Evolutionary conservation across 306 rosid species (phyloP), one percentile per base, ranked within the genome.

Genomic region (Senna tora): DNA sequence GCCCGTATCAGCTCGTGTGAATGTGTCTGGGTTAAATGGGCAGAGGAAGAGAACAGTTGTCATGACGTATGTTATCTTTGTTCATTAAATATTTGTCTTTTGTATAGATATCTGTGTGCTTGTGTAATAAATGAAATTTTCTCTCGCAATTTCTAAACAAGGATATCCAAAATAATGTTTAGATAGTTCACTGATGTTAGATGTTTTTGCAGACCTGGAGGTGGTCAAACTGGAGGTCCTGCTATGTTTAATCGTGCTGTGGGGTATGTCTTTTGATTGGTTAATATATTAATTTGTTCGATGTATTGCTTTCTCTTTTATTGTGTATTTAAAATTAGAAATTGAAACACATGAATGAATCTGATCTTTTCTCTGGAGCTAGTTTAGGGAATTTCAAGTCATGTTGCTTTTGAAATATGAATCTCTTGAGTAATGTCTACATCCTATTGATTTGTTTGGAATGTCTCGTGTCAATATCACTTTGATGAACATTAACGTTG

Each of bases 1-100:
- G 71, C 95, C 99, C 30, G 46, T 91, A 54, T 74, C 90, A 20
- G 96, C 99, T 33, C 92, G 96, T 30, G 92, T 94, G 54, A 94
- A 91, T 75, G 97, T 94, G 6, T 83, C 89, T 47, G 97, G 96
- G 58, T 63, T 78, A 41, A 84, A 91, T 76, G 99, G 99, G 55
- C 90, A 84, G 81, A 82, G 75, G 80, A 91, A 85, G 81, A 86
- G 97, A 79, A 91, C 95, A 22, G 91, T 91, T 65, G 87, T 91
- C 12, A 83, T 91, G 90, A 79, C 87, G 99, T 94, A 85, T 36
- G 90, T 79, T 38, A 32, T 46, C 58, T 38, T 15, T 3, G 68
- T 62, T 69, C 28, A 41, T 5, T 58, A 32, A 47, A 7, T 17
- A 51, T 2, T 16, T 36, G 21, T 36, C 1, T 60, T 20, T 1